Evolutionary conservation across 2,329 filamentous ascomycete species (phyloP).

Genomic region (Albifimbria verrucaria): DNA sequence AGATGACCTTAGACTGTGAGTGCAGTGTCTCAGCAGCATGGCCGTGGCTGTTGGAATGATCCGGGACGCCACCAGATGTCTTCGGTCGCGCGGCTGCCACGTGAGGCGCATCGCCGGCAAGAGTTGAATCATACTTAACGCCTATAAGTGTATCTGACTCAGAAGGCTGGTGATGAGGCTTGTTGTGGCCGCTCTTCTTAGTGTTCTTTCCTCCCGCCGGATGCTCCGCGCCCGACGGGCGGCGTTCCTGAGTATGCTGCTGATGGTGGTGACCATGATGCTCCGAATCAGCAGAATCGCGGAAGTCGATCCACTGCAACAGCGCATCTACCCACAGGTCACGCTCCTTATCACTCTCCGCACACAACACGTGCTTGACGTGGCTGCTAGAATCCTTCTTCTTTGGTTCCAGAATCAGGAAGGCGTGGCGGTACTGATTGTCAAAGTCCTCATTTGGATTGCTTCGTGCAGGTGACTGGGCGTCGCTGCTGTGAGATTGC

Average conservation of each 20-base stretch:
- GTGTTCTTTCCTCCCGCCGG: constrained; percentile 13
- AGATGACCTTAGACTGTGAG: constrained; percentile 60
- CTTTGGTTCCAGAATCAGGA: constrained; percentile 92
- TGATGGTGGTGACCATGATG: constrained; percentile 20
- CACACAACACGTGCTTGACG: constrained; percentile 91
- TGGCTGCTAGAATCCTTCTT: constrained; percentile 87
- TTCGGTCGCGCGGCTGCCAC: constrained; percentile 35
- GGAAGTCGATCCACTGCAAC: constrained; percentile 81
- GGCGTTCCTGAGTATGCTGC: constrained; percentile 34
- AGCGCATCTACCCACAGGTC: constrained; percentile 92
- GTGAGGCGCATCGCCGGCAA: constrained; percentile 49
- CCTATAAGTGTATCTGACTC: constrained; percentile 50
- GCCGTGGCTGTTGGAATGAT: constrained; percentile 29
- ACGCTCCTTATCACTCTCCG: constrained; percentile 88
- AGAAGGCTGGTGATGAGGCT: constrained; percentile 30
- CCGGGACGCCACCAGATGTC: constrained; percentile 29
- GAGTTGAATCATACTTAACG: constrained; percentile 55
- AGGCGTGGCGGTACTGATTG: constrained; percentile 94
- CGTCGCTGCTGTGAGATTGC: constrained; percentile 57
- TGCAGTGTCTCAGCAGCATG: constrained; percentile 30
- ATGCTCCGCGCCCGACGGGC: constrained; percentile 28
- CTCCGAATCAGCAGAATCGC: constrained; percentile 53
- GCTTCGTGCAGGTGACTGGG: constrained; percentile 57
- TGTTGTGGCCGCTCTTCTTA: constrained; percentile 29
- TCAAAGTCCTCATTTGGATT: constrained; percentile 69